Evolutionary conservation across 768 basidiomycete genomes (phyloP), one percentile per base, ranked within the genome.

Genomic region (Cystobasidium ongulense): DNA sequence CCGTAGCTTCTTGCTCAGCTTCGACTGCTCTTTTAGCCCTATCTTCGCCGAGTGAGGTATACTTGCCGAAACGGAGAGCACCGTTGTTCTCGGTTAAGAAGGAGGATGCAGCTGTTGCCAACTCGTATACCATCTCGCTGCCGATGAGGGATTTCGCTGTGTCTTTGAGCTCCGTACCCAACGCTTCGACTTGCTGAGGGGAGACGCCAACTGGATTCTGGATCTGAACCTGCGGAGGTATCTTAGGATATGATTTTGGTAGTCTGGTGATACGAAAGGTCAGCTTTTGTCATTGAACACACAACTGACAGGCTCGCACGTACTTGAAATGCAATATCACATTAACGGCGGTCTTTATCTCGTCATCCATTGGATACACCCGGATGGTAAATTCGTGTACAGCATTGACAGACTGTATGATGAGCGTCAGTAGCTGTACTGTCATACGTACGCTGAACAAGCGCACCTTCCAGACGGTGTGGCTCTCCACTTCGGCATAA

Each of bases 71-170:
- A 35, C 68, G 68, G 10, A 71, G 33, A n/a, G 43, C 35, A 10
- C 10, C 54, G 31, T 54, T 71, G n/a, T 71, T 38, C 27, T 71
- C 68, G 7, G 68, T 61, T 10, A 71, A 23, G 53, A 57, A 71
- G 21, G 52, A 53, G 5, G 68, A 54, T 33, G 54, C 68, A 27
- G 68, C 39, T 8, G 68, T 71, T 7, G 53, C 68, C 8, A 71
- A 35, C 54, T 71, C 68, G 27, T 71, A 71, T 5, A 71, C 36
- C 68, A 71, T 71, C 53, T 71, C 68, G 68, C 25, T 71, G 53
- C 68, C 68, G 25, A 59, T 25, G 1, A 71, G 68, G 10, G 25
- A 41, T 21, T 59, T 71, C 21, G 68, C 52, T 10, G 68, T 71
- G 43, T 46, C 43, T n/a, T 59, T 27, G 18, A 71, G 53, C 31